phyloP scores from a whole-genome alignment of 495 filamentous ascomycete species.

The Cairneyella variabilis region DNA sequence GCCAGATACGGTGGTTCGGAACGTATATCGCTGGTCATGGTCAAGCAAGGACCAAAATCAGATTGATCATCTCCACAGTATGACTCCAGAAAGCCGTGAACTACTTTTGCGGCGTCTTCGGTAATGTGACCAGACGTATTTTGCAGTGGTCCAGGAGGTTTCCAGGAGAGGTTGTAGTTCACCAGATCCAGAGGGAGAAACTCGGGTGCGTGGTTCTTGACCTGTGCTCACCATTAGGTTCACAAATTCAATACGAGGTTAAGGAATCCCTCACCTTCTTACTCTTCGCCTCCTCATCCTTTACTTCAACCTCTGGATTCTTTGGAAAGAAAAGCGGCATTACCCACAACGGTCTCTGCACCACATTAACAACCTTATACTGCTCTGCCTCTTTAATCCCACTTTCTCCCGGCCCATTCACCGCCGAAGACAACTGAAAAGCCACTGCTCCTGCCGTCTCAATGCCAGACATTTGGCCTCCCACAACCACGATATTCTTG shows the following conservation, averaged over 20 bases:
- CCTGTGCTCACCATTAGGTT: slow-evolving; percentile 4
- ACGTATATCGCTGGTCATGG: slow-evolving; percentile 3
- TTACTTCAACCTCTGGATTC: slow-evolving; percentile 20
- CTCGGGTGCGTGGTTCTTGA: slow-evolving; percentile 38
- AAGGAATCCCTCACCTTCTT: not conserved
- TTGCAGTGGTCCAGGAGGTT: slow-evolving; percentile 51
- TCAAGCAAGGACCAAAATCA: slow-evolving; percentile 33
- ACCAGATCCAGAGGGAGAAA: slow-evolving; percentile 76
- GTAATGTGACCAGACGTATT: slow-evolving; percentile 57
- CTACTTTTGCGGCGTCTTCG: slow-evolving; percentile 43
- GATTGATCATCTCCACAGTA: slow-evolving; percentile 63
- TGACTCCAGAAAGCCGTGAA: slow-evolving; percentile 50
- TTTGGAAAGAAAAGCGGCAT: slow-evolving; percentile 60
- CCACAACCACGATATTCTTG: slow-evolving; percentile 70
- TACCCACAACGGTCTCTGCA: slow-evolving; percentile 67
- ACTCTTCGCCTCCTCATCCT: not conserved
- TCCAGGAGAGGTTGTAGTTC: slow-evolving; percentile 65
- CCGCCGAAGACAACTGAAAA: slow-evolving; percentile 58
- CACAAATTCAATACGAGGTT: slow-evolving; percentile 19
- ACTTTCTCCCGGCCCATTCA: slow-evolving; percentile 35
- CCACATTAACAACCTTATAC: slow-evolving; percentile 50
- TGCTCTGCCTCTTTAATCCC: slow-evolving; percentile 25
- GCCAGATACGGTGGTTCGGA: slow-evolving; percentile 55
- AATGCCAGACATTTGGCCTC: slow-evolving; percentile 79
- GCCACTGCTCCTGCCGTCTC: slow-evolving; percentile 74